Conservation (phyloP, 2,329 filamentous ascomycete genomes). For the Aspergillus alliaceus region DNA sequence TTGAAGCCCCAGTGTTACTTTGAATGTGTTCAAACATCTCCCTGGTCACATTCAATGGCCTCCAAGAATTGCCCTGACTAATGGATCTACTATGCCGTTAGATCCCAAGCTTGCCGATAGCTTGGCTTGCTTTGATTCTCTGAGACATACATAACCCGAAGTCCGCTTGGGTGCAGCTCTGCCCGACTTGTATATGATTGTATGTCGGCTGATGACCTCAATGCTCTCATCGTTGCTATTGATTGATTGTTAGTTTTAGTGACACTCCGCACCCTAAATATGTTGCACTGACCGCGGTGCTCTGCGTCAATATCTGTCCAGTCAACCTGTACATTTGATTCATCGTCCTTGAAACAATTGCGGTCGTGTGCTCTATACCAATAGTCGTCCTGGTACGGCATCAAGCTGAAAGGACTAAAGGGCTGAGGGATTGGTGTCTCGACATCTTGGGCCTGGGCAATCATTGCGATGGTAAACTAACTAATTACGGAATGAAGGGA, state of each 20-base stretch:
- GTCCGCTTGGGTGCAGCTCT: neutral
- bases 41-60: conserved; percentile 23
- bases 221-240: neutral
- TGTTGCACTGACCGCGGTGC: neutral
- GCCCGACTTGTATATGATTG: neutral
- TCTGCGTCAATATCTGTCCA: conserved; percentile 11
- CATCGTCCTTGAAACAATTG: conserved; percentile 8
- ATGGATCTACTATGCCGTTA: conserved; percentile 21
- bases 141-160: conserved; percentile 15
- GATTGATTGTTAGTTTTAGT: neutral
- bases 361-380: conserved; percentile 5
- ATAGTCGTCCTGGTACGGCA: conserved; percentile 10
- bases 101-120: neutral
- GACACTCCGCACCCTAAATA: neutral
- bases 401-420: conserved; percentile 10
- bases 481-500: no score
- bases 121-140: neutral
- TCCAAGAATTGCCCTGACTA: conserved; percentile 26
- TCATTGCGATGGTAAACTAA: neutral
- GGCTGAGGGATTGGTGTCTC: neutral
- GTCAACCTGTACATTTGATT: conserved; percentile 7
- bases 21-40: conserved; percentile 24
- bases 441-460: neutral
- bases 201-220: conserved; percentile 10
- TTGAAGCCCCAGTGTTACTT: conserved; percentile 12